These are phyloP conservation scores for Scheffersomyces lignicola DNA, from an alignment of 1,139 yeast genomes.

Conservation along the genomic window DNA sequence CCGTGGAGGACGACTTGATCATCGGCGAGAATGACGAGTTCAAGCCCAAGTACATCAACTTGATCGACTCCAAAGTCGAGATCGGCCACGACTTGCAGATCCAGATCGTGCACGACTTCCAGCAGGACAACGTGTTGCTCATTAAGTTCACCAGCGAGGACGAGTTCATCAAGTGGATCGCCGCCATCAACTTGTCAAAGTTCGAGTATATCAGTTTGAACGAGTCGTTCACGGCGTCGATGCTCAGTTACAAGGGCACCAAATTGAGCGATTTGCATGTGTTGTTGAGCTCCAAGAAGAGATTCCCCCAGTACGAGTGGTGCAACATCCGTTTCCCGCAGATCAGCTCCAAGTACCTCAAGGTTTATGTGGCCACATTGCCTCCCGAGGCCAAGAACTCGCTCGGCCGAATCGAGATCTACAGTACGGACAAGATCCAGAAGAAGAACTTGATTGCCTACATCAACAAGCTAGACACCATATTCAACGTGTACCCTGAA, in stretches of 20 bases:
- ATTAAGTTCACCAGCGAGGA: slow-evolving; percentile 31
- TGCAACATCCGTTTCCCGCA: slow-evolving; percentile 57
- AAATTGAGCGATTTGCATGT: slow-evolving; percentile 55
- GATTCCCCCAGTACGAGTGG: slow-evolving; percentile 53
- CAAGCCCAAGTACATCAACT: slow-evolving; percentile 49
- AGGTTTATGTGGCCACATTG: slow-evolving; percentile 45
- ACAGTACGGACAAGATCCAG: slow-evolving; percentile 38
- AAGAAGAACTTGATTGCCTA: slow-evolving; percentile 50
- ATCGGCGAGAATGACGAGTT: slow-evolving; percentile 32
- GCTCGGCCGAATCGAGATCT: slow-evolving; percentile 51
- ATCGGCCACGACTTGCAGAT: slow-evolving; percentile 24
- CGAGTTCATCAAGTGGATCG: slow-evolving; percentile 45
- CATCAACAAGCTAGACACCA: slow-evolving; percentile 39
- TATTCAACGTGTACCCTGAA: slow-evolving; percentile 57
- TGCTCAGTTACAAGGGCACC: slow-evolving; percentile 54
- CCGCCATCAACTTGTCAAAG: slow-evolving; percentile 47
- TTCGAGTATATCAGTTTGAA: slow-evolving; percentile 52
- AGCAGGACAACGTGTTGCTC: slow-evolving; percentile 30
- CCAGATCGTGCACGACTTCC: slow-evolving; percentile 40
- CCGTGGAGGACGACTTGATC: slow-evolving; percentile 17
- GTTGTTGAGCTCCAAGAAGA: slow-evolving; percentile 46
- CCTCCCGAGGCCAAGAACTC: slow-evolving; percentile 41
- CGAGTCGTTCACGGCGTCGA: slow-evolving; percentile 58
- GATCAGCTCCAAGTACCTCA: slow-evolving; percentile 54
- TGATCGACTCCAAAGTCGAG: slow-evolving; percentile 45